These are phyloP conservation scores for baker's yeast (Saccharomyces cerevisiae) DNA, from an alignment of 805 yeast genomes.

Conservation along the genomic window DNA sequence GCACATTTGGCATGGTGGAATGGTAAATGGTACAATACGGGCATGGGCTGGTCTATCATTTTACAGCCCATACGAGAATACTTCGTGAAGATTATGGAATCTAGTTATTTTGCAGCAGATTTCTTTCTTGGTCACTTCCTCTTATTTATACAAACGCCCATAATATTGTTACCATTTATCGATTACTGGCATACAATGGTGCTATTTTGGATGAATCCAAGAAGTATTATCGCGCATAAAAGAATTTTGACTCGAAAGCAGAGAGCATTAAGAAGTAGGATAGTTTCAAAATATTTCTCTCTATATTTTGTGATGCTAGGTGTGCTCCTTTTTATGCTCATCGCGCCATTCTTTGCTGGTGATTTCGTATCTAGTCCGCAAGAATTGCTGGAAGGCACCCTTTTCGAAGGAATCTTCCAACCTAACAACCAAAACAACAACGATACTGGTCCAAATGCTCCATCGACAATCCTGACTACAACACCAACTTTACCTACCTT, in stretches of 20 bases:
- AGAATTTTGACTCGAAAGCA: constrained; percentile 35
- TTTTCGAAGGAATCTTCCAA: constrained; percentile 41
- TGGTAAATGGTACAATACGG: constrained; percentile 59
- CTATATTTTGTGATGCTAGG: constrained; percentile 38
- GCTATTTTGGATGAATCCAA: constrained; percentile 60
- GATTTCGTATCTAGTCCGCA: constrained; percentile 23
- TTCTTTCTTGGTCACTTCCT: constrained; percentile 51
- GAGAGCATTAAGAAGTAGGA: constrained; percentile 33
- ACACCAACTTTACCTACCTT: constrained; percentile 31
- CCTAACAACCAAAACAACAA: constrained; percentile 54
- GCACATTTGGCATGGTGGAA: constrained; percentile 74
- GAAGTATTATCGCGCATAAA: constrained; percentile 28
- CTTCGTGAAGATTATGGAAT: constrained; percentile 53
- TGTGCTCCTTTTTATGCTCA: constrained; percentile 35
- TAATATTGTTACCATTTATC: constrained; percentile 53
- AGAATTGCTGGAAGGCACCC: constrained; percentile 15
- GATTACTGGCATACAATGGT: constrained; percentile 61
- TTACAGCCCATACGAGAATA: constrained; percentile 61
- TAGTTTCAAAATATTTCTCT: constrained; percentile 38
- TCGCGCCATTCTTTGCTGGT: constrained; percentile 41
- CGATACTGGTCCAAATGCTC: constrained; percentile 57
- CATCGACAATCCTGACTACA: constrained; percentile 35
- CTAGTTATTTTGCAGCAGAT: constrained; percentile 62
- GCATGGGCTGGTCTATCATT: constrained; percentile 52
- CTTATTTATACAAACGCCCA: constrained; percentile 50